Percentiles rank a stretch among this genome's conserved stretches.
Conservation (phyloP, 164 flowering plant species). For the Tinospora cordifolia region DNA sequence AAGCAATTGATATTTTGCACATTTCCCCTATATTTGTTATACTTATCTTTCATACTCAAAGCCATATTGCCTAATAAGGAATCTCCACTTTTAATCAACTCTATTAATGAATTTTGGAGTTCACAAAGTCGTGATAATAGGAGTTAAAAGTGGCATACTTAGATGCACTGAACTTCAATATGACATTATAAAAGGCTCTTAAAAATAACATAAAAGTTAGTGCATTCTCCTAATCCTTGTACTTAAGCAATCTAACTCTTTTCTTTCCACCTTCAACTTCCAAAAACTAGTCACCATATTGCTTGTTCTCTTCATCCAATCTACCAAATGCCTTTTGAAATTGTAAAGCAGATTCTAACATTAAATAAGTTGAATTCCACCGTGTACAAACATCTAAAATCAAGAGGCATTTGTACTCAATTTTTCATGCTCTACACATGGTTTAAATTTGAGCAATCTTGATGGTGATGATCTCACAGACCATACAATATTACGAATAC, state of each 20-base stretch:
- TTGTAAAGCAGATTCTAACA: neutral
- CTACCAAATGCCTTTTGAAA: no score
- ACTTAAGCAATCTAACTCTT: no score
- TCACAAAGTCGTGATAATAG: no score
- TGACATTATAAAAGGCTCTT: no score
- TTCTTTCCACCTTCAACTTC: no score
- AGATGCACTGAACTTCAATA: no score
- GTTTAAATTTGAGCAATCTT: neutral
- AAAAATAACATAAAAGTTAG: no score
- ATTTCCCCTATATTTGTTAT: no score
- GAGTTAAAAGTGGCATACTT: no score
- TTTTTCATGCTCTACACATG: neutral
- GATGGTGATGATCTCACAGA: neutral
- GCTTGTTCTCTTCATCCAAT: no score
- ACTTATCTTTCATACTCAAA: neutral
- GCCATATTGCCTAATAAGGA: neutral
- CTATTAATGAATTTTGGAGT: no score
- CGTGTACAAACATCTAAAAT: neutral
- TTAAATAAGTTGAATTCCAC: neutral
- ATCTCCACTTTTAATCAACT: neutral
- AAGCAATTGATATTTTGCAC: neutral
- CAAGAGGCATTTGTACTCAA: neutral
- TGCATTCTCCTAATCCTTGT: neutral
- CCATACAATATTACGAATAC: neutral
- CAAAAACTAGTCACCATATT: neutral